Evolutionary conservation across 2,329 filamentous ascomycete species (phyloP).

Genomic region (Fusarium chaquense): DNA sequence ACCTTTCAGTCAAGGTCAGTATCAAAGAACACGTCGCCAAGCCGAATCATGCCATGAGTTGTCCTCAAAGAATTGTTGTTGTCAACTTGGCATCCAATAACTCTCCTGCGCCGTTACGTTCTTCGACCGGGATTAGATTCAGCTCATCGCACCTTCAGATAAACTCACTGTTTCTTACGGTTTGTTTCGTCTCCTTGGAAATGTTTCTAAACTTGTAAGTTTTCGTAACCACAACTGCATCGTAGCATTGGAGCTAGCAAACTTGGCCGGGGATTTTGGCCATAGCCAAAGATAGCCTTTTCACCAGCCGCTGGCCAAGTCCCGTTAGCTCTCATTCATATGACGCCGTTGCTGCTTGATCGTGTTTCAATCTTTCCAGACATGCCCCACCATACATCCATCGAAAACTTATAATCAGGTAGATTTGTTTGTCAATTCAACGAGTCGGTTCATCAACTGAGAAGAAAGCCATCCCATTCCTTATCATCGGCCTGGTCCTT

Average conservation of each 20-base stretch:
- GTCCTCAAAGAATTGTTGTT: neutral
- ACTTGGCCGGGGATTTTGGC: slow-evolving; percentile 5
- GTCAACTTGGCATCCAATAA: neutral
- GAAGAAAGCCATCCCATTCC: neutral
- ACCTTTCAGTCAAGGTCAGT: neutral
- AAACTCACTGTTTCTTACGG: neutral
- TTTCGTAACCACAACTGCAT: slow-evolving; percentile 8
- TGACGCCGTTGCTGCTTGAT: neutral
- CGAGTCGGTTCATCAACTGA: neutral
- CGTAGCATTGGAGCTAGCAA: slow-evolving; percentile 4
- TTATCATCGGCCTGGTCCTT: neutral
- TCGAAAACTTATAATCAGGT: neutral
- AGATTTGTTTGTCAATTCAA: slow-evolving; percentile 5
- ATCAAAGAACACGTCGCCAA: neutral
- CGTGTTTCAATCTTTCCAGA: neutral
- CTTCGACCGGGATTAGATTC: neutral
- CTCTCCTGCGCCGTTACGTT: neutral
- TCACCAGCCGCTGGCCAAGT: slow-evolving; percentile 1
- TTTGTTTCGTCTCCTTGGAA: slow-evolving; percentile 6
- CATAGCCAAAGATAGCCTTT: slow-evolving; percentile 35
- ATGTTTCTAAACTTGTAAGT: slow-evolving; percentile 14
- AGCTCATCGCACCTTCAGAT: neutral
- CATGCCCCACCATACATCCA: neutral
- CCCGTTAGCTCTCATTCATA: neutral
- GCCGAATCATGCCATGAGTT: neutral